Base-by-base conservation (phyloP, 2,329 filamentous ascomycete genomes). In the Sclerotinia spermophila region DNA sequence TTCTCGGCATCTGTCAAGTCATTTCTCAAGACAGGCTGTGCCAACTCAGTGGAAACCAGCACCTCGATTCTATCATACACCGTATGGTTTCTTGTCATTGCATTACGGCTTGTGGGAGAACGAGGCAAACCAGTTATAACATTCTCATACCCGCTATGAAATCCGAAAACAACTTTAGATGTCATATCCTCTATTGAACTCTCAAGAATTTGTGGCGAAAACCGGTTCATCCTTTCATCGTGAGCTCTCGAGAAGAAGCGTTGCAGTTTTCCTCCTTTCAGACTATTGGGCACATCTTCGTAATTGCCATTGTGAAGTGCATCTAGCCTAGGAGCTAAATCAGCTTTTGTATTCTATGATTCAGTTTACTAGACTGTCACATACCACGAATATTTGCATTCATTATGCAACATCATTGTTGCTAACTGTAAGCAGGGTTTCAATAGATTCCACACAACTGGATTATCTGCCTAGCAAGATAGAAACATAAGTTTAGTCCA, bases 91-190 rank as follows among this genome's bases (percentile, higher is more conserved):
- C 51, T 44, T 44, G 65, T 68, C 44, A 58, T 68, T 44, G 65
- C 65, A 35, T 68, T 68, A 17, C 53, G 40, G 24, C 53, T 59
- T 35, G 27, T 58, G 4, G 40, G 38, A 44, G 38, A 44, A 44
- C 51, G n/a, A 58, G 65, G 65, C 10, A 68, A 24, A 8, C 65
- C 53, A n/a, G 65, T 44, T 21, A n/a, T 15, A n/a, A 59, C 38
- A 38, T 68, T 53, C 24, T 68, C 53, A 59, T 59, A 68, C 27
- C 65, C 65, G 15, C 51, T 58, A 24, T 59, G 53, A 44, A 68
- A 59, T 27, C 65, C 53, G 5, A 68, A 58, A 8, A n/a, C 11
- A 27, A 68, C 53, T 27, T 60, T 59, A 3, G 64, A 66, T 40
- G 35, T 56, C 6, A 67, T 13, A 13, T 30, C 10, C 17, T 40